Evolutionary conservation across 179 eudicot species (phyloP).

Genomic region (Corrigiola litoralis): DNA sequence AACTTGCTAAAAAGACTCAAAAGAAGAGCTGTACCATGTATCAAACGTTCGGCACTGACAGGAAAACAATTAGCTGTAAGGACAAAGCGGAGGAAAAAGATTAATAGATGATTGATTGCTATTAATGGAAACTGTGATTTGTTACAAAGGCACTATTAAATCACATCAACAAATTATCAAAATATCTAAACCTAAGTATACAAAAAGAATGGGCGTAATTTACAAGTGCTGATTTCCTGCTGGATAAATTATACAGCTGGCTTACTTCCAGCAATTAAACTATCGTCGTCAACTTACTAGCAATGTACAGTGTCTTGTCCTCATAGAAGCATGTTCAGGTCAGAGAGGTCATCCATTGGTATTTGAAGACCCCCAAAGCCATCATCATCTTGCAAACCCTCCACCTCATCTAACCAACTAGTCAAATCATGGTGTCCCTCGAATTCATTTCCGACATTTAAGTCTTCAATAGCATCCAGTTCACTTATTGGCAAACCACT

Average conservation of each 20-base stretch:
- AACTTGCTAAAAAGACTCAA: too few relatives aligned
- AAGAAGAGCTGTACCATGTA: too few relatives aligned
- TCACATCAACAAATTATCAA: constrained; percentile 31
- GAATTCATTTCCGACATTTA: constrained; percentile 50
- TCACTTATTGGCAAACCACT: constrained; percentile 45
- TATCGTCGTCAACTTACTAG: constrained; percentile 26
- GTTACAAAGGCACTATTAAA: constrained; percentile 35
- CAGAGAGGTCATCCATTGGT: constrained; percentile 90
- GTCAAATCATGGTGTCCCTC: constrained; percentile 64
- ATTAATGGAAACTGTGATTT: constrained; percentile 35
- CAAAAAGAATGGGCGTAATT: constrained; percentile 45
- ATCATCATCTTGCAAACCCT: constrained; percentile 56
- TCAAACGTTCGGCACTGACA: too few relatives aligned
- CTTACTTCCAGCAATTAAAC: constrained; percentile 21
- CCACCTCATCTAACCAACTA: constrained; percentile 75
- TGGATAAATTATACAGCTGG: constrained; percentile 37
- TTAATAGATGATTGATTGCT: constrained; percentile 26
- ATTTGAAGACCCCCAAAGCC: constrained; percentile 68
- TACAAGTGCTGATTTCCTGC: constrained; percentile 33
- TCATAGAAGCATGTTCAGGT: constrained; percentile 36
- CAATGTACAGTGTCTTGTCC: constrained; percentile 30
- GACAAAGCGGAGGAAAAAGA: background rate
- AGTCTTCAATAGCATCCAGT: constrained; percentile 57
- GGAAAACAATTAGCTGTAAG: background rate
- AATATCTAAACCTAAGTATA: constrained; percentile 41